Conservation (phyloP, 371 early-diverging fungal species). For the Actinomortierella wolfii region DNA sequence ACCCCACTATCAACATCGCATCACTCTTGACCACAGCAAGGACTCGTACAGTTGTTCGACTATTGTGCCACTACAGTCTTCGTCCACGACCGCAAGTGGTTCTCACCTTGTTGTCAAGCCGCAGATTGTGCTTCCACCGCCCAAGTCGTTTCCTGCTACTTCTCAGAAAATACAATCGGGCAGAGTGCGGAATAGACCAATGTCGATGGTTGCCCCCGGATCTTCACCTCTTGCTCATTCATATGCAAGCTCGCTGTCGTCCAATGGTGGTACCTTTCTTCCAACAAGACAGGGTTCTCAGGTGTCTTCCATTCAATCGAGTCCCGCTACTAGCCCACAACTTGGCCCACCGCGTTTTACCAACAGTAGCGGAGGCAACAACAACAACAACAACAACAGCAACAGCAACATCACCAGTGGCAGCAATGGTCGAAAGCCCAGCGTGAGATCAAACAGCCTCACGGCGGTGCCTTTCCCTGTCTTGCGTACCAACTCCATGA, state of each 20-base stretch:
- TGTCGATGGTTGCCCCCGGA: constrained; percentile 31
- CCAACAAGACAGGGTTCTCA: not conserved
- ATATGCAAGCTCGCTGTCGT: constrained; percentile 21
- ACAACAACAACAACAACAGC: no score
- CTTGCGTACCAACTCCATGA: constrained; percentile 33
- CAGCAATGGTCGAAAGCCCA: constrained; percentile 6
- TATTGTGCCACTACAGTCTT: constrained; percentile 21
- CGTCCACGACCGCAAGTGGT: constrained; percentile 16
- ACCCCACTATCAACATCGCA: constrained; percentile 15
- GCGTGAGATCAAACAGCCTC: constrained; percentile 30
- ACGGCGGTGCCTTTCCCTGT: constrained; percentile 28
- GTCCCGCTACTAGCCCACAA: constrained; percentile 40
- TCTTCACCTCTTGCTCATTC: constrained; percentile 13
- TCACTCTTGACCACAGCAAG: constrained; percentile 34
- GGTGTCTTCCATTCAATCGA: constrained; percentile 27
- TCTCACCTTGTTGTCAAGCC: constrained; percentile 44
- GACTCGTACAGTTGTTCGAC: constrained; percentile 32
- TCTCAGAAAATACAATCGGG: constrained; percentile 21
- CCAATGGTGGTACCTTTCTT: not conserved
- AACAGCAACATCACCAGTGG: no score
- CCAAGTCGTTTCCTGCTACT: constrained; percentile 37
- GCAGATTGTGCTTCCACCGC: constrained; percentile 40
- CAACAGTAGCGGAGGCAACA: no score
- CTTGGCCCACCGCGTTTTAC: no score
- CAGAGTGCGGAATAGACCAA: constrained; percentile 23